phyloP scores from a whole-genome alignment of 208 protist species.

The Naegleria fowleri region DNA sequence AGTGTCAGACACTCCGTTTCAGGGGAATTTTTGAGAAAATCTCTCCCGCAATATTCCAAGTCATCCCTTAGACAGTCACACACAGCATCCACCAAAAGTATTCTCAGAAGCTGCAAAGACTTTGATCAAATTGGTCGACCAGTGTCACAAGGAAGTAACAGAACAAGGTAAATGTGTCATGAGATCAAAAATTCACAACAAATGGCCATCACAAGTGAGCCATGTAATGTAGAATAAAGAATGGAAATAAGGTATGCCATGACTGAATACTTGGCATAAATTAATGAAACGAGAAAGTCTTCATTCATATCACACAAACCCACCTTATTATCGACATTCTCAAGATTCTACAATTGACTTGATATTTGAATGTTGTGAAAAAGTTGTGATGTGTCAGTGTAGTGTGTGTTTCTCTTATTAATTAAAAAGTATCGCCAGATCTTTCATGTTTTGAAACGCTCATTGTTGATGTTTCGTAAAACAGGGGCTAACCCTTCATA shows the following conservation, averaged over 20 bases:
- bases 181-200: too few relatives aligned
- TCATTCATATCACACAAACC: too few relatives aligned
- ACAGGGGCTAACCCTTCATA: neutral
- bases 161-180: neutral
- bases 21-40: neutral
- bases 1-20: neutral
- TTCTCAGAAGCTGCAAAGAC: neutral
- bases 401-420: neutral
- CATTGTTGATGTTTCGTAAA: neutral
- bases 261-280: too few relatives aligned
- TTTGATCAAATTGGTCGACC: neutral
- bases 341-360: too few relatives aligned
- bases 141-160: neutral
- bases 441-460: neutral
- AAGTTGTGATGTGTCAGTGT: too few relatives aligned
- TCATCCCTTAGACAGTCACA: neutral
- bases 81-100: neutral
- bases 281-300: too few relatives aligned
- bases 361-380: too few relatives aligned
- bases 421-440: neutral
- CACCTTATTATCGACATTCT: too few relatives aligned
- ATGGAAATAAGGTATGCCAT: too few relatives aligned
- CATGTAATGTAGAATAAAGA: too few relatives aligned
- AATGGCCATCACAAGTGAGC: too few relatives aligned
- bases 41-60: neutral